These are phyloP conservation scores for Pleomassaria siparia DNA, from an alignment of 2,329 filamentous ascomycete species.

Conservation along the genomic window DNA sequence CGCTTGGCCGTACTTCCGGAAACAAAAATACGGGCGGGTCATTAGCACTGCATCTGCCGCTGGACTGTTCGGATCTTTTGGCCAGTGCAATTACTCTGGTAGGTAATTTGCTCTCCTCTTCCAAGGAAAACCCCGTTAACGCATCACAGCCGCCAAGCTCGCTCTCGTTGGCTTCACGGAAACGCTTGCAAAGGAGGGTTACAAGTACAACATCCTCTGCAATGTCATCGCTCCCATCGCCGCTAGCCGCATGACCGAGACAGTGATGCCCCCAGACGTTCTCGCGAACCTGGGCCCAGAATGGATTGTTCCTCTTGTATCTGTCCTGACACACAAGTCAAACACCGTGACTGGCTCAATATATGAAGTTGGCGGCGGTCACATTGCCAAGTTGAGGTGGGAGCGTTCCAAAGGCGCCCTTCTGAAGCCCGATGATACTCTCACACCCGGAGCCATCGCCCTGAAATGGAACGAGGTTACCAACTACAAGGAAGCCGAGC, in stretches of 20 bases:
- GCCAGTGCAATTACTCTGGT: slow-evolving; percentile 92
- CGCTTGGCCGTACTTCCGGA: slow-evolving; percentile 96
- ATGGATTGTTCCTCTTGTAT: slow-evolving; percentile 93
- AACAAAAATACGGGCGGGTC: slow-evolving; percentile 96
- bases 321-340: slow-evolving; percentile 80
- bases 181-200: slow-evolving; percentile 94
- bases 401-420: slow-evolving; percentile 87
- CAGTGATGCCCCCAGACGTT: slow-evolving; percentile 92
- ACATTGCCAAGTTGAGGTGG: slow-evolving; percentile 92
- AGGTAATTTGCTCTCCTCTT: slow-evolving; percentile 19
- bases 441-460: slow-evolving; percentile 85
- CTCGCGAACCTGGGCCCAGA: slow-evolving; percentile 84
- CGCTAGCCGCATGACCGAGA: slow-evolving; percentile 92
- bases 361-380: slow-evolving; percentile 91
- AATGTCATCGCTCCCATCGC: slow-evolving; percentile 97
- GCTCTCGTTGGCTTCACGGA: slow-evolving; percentile 96
- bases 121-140: slow-evolving; percentile 23
- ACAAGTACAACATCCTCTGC: slow-evolving; percentile 95
- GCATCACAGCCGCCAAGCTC: slow-evolving; percentile 76
- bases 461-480: slow-evolving; percentile 86
- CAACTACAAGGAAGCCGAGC: slow-evolving; percentile 81
- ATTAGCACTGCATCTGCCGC: slow-evolving; percentile 98
- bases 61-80: slow-evolving; percentile 92
- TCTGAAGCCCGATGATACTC: slow-evolving; percentile 82
- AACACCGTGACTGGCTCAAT: slow-evolving; percentile 88